Evolutionary conservation across 768 basidiomycete species (phyloP).

Genomic region (Tephrocybe sp.): DNA sequence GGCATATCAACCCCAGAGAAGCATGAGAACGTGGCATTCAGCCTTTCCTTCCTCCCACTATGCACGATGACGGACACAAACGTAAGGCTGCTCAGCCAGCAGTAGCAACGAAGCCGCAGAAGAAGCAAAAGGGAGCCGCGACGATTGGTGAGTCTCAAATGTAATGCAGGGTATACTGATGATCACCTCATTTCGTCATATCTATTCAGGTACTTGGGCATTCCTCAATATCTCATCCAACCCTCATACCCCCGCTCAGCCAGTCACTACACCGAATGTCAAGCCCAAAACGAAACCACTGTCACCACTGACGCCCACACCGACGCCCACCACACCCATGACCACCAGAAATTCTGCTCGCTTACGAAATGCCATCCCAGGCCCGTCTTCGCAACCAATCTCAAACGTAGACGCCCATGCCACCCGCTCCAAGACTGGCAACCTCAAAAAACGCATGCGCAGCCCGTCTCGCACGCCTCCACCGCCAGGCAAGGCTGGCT

Average conservation of each 20-base stretch:
- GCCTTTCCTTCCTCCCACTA: background rate
- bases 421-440: constrained; percentile 1
- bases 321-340: background rate
- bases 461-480: background rate
- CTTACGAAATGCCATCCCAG: constrained; percentile 6
- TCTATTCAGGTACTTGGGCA: too few relatives aligned
- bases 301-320: background rate
- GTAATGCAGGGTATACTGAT: background rate
- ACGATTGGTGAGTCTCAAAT: background rate
- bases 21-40: background rate
- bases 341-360: background rate
- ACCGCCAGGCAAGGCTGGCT: background rate
- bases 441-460: background rate
- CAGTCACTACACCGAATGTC: background rate
- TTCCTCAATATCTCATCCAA: too few relatives aligned
- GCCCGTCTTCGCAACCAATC: background rate
- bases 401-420: background rate
- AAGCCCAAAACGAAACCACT: background rate
- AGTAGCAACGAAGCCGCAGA: background rate
- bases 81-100: background rate
- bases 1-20: background rate
- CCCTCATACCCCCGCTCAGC: background rate
- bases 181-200: background rate
- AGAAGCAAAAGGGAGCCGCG: background rate
- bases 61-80: background rate